Percentiles rank a stretch among this genome's conserved stretches.
phyloP scores from a whole-genome alignment of 2,329 filamentous ascomycete species.

The Talaromyces sp. region DNA sequence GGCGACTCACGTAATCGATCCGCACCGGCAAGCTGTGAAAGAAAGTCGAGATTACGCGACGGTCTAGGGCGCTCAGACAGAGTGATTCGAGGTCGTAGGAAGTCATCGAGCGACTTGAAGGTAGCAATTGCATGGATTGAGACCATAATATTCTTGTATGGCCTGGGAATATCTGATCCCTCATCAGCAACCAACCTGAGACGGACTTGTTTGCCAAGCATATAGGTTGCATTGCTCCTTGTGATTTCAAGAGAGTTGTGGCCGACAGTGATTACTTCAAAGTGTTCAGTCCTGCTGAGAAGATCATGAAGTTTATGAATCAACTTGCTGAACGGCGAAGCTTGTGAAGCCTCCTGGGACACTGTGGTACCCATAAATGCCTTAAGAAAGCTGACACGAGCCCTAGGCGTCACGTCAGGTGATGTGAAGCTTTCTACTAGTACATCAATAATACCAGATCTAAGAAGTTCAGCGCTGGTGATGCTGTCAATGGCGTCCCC shows the following conservation, averaged over 20 bases:
- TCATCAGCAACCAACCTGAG: slow-evolving; percentile 83
- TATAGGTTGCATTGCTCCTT: slow-evolving; percentile 85
- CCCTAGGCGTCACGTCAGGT: slow-evolving; percentile 54
- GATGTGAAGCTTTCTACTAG: slow-evolving; percentile 79
- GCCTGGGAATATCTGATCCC: slow-evolving; percentile 79
- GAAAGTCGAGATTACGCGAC: slow-evolving; percentile 59
- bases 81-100: slow-evolving; percentile 83
- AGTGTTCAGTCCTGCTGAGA: slow-evolving; percentile 93
- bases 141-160: slow-evolving; percentile 94
- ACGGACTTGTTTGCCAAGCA: slow-evolving; percentile 93
- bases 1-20: slow-evolving; percentile 57
- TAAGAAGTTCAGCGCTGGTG: slow-evolving; percentile 89
- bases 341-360: slow-evolving; percentile 60
- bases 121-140: slow-evolving; percentile 98
- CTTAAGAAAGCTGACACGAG: slow-evolving; percentile 80
- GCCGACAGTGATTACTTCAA: slow-evolving; percentile 93
- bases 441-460: slow-evolving; percentile 82
- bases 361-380: slow-evolving; percentile 82
- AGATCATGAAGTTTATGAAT: slow-evolving; percentile 94
- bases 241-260: slow-evolving; percentile 88
- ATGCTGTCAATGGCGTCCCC: slow-evolving; percentile 86
- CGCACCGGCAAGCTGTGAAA: slow-evolving; percentile 70
- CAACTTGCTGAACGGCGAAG: slow-evolving; percentile 80
- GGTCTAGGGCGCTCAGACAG: slow-evolving; percentile 70
- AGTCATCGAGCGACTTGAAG: slow-evolving; percentile 95